These are phyloP conservation scores for Lagenidium giganteum DNA, from an alignment of 352 stramenopile genomes.

Conservation along the genomic window DNA sequence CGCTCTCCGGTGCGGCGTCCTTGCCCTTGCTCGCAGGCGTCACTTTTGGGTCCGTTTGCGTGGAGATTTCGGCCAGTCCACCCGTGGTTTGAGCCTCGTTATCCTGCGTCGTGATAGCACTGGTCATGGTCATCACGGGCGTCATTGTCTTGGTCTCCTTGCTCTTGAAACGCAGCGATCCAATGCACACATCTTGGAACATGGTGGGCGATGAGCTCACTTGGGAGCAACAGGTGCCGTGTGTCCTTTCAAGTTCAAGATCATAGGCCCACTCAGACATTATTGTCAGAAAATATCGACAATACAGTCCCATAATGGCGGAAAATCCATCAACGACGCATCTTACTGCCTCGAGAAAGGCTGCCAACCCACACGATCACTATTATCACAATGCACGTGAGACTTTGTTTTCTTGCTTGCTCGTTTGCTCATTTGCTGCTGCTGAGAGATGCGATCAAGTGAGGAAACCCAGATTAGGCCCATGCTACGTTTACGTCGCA, in stretches of 20 bases:
- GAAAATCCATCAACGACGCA: too few species aligned
- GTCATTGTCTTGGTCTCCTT: conserved; percentile 34
- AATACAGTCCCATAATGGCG: too few species aligned
- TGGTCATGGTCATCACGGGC: conserved; percentile 18
- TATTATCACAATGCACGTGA: too few species aligned
- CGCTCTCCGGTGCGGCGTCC: conserved; percentile 15
- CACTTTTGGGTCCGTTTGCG: conserved; percentile 39
- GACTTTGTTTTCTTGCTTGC: too few species aligned
- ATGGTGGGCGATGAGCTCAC: conserved; percentile 12
- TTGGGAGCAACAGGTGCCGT: neutral
- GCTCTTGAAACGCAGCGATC: conserved; percentile 45
- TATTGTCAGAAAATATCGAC: too few species aligned
- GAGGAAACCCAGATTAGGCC: too few species aligned
- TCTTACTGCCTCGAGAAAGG: too few species aligned
- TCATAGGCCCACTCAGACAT: too few species aligned
- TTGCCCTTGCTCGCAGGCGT: conserved; percentile 12
- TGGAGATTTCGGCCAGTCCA: conserved; percentile 21
- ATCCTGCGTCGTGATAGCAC: conserved; percentile 28
- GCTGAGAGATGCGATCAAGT: too few species aligned
- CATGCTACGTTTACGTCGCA: too few species aligned
- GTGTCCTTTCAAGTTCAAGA: conserved; percentile 19
- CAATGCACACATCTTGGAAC: conserved; percentile 58
- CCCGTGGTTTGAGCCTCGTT: conserved; percentile 36
- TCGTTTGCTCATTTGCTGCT: too few species aligned
- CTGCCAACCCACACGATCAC: too few species aligned